phyloP scores from a whole-genome alignment of 164 flowering plant species.

The Pachysandra terminalis region DNA sequence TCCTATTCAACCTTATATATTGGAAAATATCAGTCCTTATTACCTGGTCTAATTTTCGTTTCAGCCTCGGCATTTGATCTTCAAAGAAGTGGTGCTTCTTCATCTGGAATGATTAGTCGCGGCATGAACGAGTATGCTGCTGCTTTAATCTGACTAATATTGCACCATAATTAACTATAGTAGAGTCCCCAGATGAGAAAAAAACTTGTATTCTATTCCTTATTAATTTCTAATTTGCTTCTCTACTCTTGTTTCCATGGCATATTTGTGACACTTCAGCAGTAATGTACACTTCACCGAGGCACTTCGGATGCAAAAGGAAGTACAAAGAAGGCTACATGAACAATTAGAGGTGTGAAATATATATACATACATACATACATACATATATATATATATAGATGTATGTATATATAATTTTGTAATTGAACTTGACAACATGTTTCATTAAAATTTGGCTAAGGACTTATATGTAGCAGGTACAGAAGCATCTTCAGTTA shows the following conservation, averaged over 20 bases:
- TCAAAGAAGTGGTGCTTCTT: conserved; percentile 69
- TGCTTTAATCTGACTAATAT: neutral
- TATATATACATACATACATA: neutral
- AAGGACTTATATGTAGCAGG: conserved; percentile 36
- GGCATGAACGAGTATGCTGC: conserved; percentile 79
- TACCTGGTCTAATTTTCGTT: conserved; percentile 1
- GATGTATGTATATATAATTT: too few relatives aligned
- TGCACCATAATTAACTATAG: conserved; percentile 2
- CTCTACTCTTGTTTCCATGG: neutral
- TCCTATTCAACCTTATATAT: too few relatives aligned
- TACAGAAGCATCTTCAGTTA: conserved; percentile 86
- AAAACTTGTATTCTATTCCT: too few relatives aligned
- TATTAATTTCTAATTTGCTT: neutral
- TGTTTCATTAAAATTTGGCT: neutral
- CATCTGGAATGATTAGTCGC: conserved; percentile 69
- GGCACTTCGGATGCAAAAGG: conserved; percentile 91
- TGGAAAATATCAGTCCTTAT: neutral
- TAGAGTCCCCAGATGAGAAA: too few relatives aligned
- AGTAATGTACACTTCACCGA: conserved; percentile 57
- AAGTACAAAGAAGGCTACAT: conserved; percentile 92
- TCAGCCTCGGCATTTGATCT: conserved; percentile 71
- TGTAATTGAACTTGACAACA: neutral
- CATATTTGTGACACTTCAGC: conserved; percentile 12
- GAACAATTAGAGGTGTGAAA: conserved; percentile 85
- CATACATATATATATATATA: too few relatives aligned